phyloP scores from a whole-genome alignment of 192 early-diverging fungal genomes.

The Dimargaris cristalligena region DNA sequence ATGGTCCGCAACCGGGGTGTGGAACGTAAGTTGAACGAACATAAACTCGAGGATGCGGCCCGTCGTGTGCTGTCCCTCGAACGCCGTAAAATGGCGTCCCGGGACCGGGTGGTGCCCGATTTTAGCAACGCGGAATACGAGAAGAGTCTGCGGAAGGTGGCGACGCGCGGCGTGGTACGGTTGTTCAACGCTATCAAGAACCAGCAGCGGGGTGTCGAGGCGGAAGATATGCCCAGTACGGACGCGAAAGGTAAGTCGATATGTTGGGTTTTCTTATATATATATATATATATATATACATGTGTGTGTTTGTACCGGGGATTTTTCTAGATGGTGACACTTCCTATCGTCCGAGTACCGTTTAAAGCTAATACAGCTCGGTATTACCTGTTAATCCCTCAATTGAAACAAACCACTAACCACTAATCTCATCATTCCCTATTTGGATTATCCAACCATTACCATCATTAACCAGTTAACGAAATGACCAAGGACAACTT shows the following conservation, averaged over 20 bases:
- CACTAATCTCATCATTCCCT: not conserved
- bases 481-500: constrained; percentile 52
- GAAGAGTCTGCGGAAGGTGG: constrained; percentile 74
- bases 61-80: constrained; percentile 56
- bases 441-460: not conserved
- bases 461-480: constrained; percentile 22
- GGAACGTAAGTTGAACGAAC: constrained; percentile 69
- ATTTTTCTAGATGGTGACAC: not conserved
- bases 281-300: too few species aligned
- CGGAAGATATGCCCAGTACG: too few species aligned
- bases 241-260: too few species aligned
- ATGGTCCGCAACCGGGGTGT: constrained; percentile 64
- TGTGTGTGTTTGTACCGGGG: constrained; percentile 12
- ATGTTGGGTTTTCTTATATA: too few species aligned
- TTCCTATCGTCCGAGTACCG: not conserved
- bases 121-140: constrained; percentile 69
- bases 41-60: constrained; percentile 69
- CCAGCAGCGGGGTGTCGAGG: constrained; percentile 55
- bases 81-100: constrained; percentile 40
- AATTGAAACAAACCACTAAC: not conserved
- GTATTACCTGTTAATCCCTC: not conserved
- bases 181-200: constrained; percentile 86
- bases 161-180: constrained; percentile 82
- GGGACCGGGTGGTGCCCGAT: constrained; percentile 60
- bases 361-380: not conserved